Conservation (phyloP, 2,329 filamentous ascomycete genomes). For the Thermoascus crustaceus region DNA sequence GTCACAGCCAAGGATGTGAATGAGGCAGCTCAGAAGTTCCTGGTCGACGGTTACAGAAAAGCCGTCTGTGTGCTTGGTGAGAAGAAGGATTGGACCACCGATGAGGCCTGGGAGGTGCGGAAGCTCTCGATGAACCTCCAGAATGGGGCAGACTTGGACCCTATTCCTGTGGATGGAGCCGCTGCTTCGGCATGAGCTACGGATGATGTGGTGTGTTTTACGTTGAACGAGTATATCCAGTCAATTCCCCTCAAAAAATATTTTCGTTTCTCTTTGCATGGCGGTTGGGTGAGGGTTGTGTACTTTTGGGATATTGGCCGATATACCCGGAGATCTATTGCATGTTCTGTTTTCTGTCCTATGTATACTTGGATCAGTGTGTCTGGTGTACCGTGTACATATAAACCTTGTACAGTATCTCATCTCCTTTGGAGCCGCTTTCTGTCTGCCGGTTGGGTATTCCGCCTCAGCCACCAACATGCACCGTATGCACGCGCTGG, state of each 20-base stretch:
- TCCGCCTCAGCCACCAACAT: too few species aligned
- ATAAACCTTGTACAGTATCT: conserved; percentile 18
- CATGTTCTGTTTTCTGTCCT: conserved; percentile 11
- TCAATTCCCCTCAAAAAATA: neutral
- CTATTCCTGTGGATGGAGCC: conserved; percentile 9
- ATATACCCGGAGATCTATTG: conserved; percentile 5
- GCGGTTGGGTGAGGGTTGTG: neutral
- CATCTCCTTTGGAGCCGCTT: neutral
- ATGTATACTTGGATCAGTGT: conserved; percentile 8
- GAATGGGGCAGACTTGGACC: conserved; percentile 34
- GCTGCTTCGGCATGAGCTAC: conserved; percentile 19
- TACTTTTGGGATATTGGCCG: conserved; percentile 1
- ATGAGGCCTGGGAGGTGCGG: conserved; percentile 64
- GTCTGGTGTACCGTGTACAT: conserved; percentile 11
- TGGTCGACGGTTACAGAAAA: conserved; percentile 58
- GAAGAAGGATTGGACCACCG: conserved; percentile 64
- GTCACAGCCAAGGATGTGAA: conserved; percentile 74
- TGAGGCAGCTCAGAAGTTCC: conserved; percentile 70
- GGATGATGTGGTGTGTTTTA: neutral
- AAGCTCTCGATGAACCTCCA: conserved; percentile 57
- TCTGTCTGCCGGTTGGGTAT: neutral
- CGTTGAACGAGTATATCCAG: neutral
- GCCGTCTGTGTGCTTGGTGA: conserved; percentile 71
- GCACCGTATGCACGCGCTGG: conserved; percentile 37
- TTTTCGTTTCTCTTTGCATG: conserved; percentile 3